Evolutionary conservation across 352 stramenopile species (phyloP), one percentile per base, ranked within the genome.

Genomic region (Pythium aristosporum): DNA sequence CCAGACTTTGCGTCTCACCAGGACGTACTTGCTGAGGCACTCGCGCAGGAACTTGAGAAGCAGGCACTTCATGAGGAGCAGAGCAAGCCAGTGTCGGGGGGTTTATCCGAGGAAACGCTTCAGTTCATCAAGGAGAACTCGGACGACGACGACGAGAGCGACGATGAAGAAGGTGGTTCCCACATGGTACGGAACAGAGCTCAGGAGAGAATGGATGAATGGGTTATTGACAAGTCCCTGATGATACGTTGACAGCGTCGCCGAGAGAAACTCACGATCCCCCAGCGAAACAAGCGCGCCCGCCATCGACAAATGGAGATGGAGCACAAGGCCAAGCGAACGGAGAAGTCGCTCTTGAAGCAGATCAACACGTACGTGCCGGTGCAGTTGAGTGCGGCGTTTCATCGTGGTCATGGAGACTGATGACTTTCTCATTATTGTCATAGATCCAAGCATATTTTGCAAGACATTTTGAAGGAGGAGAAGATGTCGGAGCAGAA

Each of bases 291-390:
- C 73, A 92, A 91, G 62, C 85, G 79, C 44, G 78, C 73, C 20
- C 82, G 87, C 36, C 87, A 94, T 71, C 90, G 92, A 65, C 71
- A 87, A 63, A 85, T 92, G 76, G 79, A 91, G 69, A 69, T 89
- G 52, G 69, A 91, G 41, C 80, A 92, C 57, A 69, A 81, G 55
- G 57, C 71, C 18, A 78, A 85, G 43, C 72, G 81, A 66, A 75
- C 73, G 28, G 74, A 91, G 49, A 92, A 92, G 67, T 58, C 77
- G n/a, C 77, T 94, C 41, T 65, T 92, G 61, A 92, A 92, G 73
- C 87, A 95, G 63, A 95, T 95, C 65, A 95, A 95, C 62, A 70
- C 74, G 86, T 94, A 81, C 69, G 77, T 86, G 5, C 2, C 25
- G 48, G 12, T 55, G 46, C 8, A 2, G 3, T 20, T 1, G 39